Percentiles rank a stretch among this genome's conserved stretches.
phyloP scores from a whole-genome alignment of 2,329 filamentous ascomycete species.

The Arthrobotrys megalospora region DNA sequence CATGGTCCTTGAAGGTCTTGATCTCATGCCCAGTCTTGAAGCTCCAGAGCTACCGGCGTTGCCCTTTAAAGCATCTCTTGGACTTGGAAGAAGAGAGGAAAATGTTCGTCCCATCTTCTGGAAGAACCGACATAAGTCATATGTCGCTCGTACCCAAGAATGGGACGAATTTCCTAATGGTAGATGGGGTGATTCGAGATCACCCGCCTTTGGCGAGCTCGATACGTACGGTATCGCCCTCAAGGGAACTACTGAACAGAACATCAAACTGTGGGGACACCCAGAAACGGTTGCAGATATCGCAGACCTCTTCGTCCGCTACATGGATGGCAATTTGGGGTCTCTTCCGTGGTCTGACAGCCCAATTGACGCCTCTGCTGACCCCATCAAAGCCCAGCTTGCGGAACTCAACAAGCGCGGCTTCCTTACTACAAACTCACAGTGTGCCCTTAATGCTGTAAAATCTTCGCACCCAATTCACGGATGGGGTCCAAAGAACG shows the following conservation, averaged over 20 bases:
- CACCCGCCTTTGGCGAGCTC: constrained; percentile 94
- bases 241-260: constrained; percentile 94
- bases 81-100: constrained; percentile 87
- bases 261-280: constrained; percentile 93
- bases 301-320: constrained; percentile 85
- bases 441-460: constrained; percentile 91
- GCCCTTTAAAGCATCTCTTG: constrained; percentile 95
- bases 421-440: constrained; percentile 95
- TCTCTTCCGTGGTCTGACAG: constrained; percentile 95
- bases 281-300: constrained; percentile 85
- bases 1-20: constrained; percentile 92
- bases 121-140: constrained; percentile 96
- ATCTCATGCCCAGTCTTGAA: constrained; percentile 82
- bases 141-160: constrained; percentile 93
- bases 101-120: constrained; percentile 99
- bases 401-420: constrained; percentile 87
- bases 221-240: constrained; percentile 94
- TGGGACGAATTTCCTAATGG: constrained; percentile 99
- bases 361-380: constrained; percentile 85
- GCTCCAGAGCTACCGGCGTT: constrained; percentile 89
- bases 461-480: constrained; percentile 89
- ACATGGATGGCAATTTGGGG: constrained; percentile 84
- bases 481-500: constrained; percentile 94
- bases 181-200: constrained; percentile 96
- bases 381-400: constrained; percentile 82